These are phyloP conservation scores for Primulina huaijiensis DNA, from an alignment of 257 asterid species.

Conservation along the genomic window DNA sequence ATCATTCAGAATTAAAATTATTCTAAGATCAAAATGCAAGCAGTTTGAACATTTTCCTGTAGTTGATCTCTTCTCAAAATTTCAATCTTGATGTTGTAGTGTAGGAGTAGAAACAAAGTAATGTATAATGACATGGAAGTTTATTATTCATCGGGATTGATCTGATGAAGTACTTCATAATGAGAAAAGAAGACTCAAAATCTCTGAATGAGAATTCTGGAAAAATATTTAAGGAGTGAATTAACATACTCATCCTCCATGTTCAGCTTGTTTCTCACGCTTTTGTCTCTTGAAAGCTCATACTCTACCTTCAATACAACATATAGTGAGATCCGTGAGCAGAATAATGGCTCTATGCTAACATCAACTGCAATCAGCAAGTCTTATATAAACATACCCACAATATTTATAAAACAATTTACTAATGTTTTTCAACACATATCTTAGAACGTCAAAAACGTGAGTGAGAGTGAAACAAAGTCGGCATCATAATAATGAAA, in stretches of 20 bases:
- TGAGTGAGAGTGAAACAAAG: constrained; percentile 1
- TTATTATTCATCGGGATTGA: constrained; percentile 13
- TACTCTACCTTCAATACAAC: constrained; percentile 58
- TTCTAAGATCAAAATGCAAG: constrained; percentile 7
- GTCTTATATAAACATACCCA: neutral
- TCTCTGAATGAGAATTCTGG: constrained; percentile 11
- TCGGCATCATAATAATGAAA: neutral
- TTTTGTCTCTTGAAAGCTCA: constrained; percentile 68
- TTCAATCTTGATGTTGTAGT: neutral
- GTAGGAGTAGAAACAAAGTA: constrained; percentile 9
- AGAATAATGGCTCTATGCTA: constrained; percentile 22
- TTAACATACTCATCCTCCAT: constrained; percentile 72
- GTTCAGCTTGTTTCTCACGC: constrained; percentile 67
- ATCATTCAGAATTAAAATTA: constrained; percentile 8
- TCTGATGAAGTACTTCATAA: constrained; percentile 4
- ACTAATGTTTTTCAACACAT: constrained; percentile 5
- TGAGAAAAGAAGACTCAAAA: neutral
- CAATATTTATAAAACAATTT: constrained; percentile 15
- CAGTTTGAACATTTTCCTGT: constrained; percentile 5
- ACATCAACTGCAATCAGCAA: constrained; percentile 16
- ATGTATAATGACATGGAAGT: constrained; percentile 11
- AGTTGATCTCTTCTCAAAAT: constrained; percentile 10
- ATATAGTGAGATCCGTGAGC: constrained; percentile 28
- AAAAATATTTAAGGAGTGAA: constrained; percentile 12
- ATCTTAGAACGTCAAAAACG: constrained; percentile 6